These are phyloP conservation scores for Plasmodium adleri DNA, from an alignment of 169 alveolate species.

Conservation along the genomic window DNA sequence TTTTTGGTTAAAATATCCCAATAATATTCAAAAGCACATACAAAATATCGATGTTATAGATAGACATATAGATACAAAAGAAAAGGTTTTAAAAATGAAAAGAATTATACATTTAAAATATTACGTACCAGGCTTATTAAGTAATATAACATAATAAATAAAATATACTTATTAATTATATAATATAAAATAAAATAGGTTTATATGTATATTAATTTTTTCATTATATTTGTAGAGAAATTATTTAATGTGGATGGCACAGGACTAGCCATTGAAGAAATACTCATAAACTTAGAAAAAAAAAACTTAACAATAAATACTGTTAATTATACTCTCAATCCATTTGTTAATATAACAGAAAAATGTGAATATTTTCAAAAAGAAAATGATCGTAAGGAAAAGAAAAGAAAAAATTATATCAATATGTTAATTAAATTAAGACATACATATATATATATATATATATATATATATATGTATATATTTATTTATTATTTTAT, in stretches of 20 bases:
- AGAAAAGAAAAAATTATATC: background rate
- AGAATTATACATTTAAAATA: slow-evolving; percentile 39
- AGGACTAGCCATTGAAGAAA: slow-evolving; percentile 55
- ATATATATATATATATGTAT: background rate
- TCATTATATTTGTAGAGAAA: background rate
- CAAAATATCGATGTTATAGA: slow-evolving; percentile 40
- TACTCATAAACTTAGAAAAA: slow-evolving; percentile 7
- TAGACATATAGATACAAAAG: slow-evolving; percentile 32
- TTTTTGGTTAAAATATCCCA: slow-evolving; percentile 42
- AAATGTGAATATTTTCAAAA: slow-evolving; percentile 31
- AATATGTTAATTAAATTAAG: background rate
- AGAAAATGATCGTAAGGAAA: slow-evolving; percentile 13
- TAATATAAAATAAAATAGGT: background rate
- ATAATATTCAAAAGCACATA: slow-evolving; percentile 32
- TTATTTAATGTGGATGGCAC: slow-evolving; percentile 35
- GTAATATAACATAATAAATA: slow-evolving; percentile 9
- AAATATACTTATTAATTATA: background rate
- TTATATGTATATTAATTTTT: background rate
- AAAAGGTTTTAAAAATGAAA: slow-evolving; percentile 16
- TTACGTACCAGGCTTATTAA: slow-evolving; percentile 36
- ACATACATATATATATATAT: background rate
- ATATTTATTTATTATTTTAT: background rate
- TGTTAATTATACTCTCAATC: slow-evolving; percentile 23
- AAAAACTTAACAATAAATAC: slow-evolving; percentile 34
- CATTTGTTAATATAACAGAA: slow-evolving; percentile 13